These are phyloP conservation scores for Cenococcum geophilum DNA, from an alignment of 495 filamentous ascomycete species.

Conservation along the genomic window DNA sequence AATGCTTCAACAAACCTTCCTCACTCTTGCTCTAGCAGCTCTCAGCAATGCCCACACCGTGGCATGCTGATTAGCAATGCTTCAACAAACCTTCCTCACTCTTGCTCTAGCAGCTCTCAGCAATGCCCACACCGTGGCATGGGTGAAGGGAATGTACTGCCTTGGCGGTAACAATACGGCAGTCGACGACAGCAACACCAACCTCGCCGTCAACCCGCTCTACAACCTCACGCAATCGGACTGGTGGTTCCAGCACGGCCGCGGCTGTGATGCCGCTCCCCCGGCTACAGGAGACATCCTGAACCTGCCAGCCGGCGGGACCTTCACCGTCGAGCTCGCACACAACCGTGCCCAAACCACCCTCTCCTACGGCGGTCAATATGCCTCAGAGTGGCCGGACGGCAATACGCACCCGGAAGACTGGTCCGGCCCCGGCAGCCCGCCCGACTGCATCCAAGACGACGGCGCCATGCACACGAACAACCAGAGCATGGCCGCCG, in stretches of 20 bases:
- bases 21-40: too few relatives aligned
- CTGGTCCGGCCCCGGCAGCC: constrained; percentile 40
- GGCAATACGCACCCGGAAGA: constrained; percentile 44
- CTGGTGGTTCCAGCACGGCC: constrained; percentile 51
- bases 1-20: too few relatives aligned
- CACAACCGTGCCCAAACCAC: constrained; percentile 49
- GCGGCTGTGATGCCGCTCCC: constrained; percentile 43
- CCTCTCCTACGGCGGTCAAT: constrained; percentile 44
- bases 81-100: constrained; percentile 1
- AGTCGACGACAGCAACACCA: constrained; percentile 42
- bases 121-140: constrained; percentile 44
- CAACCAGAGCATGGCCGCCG: constrained; percentile 43
- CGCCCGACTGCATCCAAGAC: constrained; percentile 35
- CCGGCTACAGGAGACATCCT: constrained; percentile 44
- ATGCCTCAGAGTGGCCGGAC: constrained; percentile 44
- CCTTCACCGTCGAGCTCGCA: constrained; percentile 50
- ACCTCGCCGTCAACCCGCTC: constrained; percentile 42
- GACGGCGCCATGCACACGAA: constrained; percentile 43
- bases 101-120: constrained; percentile 7
- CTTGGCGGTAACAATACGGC: constrained; percentile 30
- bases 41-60: too few relatives aligned
- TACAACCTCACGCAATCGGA: constrained; percentile 41
- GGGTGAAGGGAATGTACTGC: constrained; percentile 49
- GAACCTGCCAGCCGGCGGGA: constrained; percentile 48
- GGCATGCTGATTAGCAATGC: too few relatives aligned